Base-by-base conservation (phyloP, 2,329 filamentous ascomycete genomes). In the Venturia oleaginea region DNA sequence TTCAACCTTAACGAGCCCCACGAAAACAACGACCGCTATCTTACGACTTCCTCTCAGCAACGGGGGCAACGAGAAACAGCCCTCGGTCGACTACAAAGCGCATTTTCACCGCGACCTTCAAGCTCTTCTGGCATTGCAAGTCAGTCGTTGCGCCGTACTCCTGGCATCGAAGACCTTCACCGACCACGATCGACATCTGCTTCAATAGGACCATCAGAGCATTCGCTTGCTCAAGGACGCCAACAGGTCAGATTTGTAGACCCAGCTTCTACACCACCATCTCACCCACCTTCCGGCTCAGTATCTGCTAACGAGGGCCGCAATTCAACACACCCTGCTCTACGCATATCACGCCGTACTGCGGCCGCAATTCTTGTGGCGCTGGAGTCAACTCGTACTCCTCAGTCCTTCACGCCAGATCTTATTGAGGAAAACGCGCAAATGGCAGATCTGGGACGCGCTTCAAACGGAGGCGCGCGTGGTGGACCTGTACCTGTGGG, bases 321-420 rank as follows among this genome's bases (percentile, higher is more conserved):
- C 51, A 65, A 69, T 65, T 76, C 72, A 69, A 81, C 72, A 72
- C 83, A 74, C 77, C 84, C 78, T 74, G 84, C 84, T 75, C 83
- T 75, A 71, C 86, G 85, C 71, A 87, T 97, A 75, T 96, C 92
- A 59, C 88, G 86, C 70, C 86, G 90, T 68, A 96, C 91, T 59
- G 90, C 91, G 68, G 90, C 89, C 75, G 93, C 94, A 43, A 92
- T 99, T 73, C 87, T 96, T 70, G 97, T 90, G 80, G 86, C 92
- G 43, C 85, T 97, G 65, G 92, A 97, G 80, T 91, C 91, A 43
- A 83, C 97, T 69, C 88, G 92, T 69, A 84, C 88, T 59, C 92
- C 93, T 2, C 84, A 91, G 69, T 80, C 86, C 60, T 95, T 97
- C 77, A 95, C 92, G 10, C 83, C 89, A 30, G 92, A 96, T 76